phyloP scores from a whole-genome alignment of 495 filamentous ascomycete species.

The Darksidea phi region DNA sequence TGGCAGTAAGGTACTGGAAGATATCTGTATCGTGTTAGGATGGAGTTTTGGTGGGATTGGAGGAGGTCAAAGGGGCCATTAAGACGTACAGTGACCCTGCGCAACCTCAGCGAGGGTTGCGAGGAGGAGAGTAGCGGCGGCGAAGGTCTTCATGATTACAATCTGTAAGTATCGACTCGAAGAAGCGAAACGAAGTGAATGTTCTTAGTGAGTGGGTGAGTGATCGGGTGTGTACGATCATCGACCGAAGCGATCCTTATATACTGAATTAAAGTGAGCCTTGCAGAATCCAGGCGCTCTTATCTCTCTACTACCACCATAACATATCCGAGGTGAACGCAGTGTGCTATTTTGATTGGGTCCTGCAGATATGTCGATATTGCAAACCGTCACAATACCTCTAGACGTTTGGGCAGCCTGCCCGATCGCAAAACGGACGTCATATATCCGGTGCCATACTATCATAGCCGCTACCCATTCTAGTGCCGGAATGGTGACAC shows the following conservation, averaged over 20 bases:
- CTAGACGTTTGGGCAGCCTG: neutral
- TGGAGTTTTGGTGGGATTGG: neutral
- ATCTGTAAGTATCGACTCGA: neutral
- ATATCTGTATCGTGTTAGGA: conserved; percentile 25
- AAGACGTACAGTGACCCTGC: conserved; percentile 27
- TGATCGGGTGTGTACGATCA: too few species aligned
- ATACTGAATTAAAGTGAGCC: neutral
- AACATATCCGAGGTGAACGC: conserved; percentile 8
- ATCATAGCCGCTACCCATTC: neutral
- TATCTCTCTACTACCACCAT: neutral
- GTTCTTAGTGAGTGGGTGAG: too few species aligned
- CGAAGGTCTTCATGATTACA: conserved; percentile 32
- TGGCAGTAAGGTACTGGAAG: conserved; percentile 52
- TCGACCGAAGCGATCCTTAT: conserved; percentile 1
- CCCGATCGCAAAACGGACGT: conserved; percentile 4
- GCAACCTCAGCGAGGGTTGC: conserved; percentile 26
- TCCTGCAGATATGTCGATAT: conserved; percentile 24
- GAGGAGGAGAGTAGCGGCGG: conserved; percentile 17
- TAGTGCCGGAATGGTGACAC: conserved; percentile 24
- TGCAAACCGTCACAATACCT: neutral
- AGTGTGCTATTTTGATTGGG: conserved; percentile 20
- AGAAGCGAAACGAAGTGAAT: conserved; percentile 1
- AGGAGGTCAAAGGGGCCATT: too few species aligned
- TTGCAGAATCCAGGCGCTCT: too few species aligned
- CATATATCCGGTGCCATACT: conserved; percentile 8